A percentile compares a stretch with the other conserved stretches of the same genome.
Evolutionary conservation across 495 filamentous ascomycete species (phyloP).

Genomic region (Monascus purpureus): DNA sequence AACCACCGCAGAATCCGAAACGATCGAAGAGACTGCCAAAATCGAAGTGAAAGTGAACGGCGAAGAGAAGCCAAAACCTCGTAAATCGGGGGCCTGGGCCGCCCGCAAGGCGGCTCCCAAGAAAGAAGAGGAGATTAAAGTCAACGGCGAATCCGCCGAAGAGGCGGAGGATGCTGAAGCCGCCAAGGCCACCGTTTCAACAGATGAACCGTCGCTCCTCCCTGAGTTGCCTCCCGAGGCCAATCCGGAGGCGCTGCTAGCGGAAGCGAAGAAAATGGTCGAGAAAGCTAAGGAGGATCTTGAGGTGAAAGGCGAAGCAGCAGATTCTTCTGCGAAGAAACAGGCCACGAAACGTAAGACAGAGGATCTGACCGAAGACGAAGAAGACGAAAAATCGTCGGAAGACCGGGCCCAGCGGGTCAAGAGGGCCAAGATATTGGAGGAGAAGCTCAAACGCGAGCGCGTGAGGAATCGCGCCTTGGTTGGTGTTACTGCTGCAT

Average conservation of each 20-base stretch:
- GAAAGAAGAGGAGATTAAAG: constrained; percentile 30
- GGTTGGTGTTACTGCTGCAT: constrained; percentile 67
- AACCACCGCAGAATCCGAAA: constrained; percentile 14
- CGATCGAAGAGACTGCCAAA: constrained; percentile 12
- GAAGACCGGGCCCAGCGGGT: constrained; percentile 32
- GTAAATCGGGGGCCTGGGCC: constrained; percentile 19
- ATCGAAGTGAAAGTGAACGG: constrained; percentile 13
- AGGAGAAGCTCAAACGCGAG: constrained; percentile 66
- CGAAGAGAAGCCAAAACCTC: constrained; percentile 14
- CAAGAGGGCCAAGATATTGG: constrained; percentile 64
- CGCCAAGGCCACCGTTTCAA: constrained; percentile 60
- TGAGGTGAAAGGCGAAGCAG: constrained; percentile 16
- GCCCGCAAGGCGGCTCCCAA: constrained; percentile 20
- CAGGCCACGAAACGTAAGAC: constrained; percentile 63
- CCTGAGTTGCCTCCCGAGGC: constrained; percentile 60
- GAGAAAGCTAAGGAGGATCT: constrained; percentile 55
- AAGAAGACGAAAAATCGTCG: constrained; percentile 40
- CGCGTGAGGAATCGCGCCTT: constrained; percentile 70
- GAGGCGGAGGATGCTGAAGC: constrained; percentile 44
- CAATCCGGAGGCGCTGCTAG: constrained; percentile 67
- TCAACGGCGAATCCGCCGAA: constrained; percentile 48
- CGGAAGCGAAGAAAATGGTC: constrained; percentile 81
- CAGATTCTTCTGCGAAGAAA: constrained; percentile 30
- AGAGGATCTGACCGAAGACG: constrained; percentile 49
- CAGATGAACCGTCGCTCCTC: constrained; percentile 56